Base-by-base conservation (phyloP, 163 green algal genomes). In the Scenedesmus sp. region DNA sequence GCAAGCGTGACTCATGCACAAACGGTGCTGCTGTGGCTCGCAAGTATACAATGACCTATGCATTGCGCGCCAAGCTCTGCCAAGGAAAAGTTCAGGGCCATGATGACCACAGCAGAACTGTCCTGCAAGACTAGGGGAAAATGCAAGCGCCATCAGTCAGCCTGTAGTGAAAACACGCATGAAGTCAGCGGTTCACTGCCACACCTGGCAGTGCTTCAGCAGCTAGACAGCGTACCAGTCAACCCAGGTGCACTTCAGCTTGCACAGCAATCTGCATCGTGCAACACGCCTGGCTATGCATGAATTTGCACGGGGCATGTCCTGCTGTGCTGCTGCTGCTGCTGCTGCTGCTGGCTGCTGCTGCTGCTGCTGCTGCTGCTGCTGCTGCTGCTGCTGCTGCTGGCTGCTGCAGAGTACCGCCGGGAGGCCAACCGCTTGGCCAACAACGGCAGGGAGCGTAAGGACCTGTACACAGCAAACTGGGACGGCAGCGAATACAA, bases 391-490 rank as follows among this genome's bases (percentile, higher is more conserved):
- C 40, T 12, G n/a, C n/a, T n/a, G n/a, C n/a, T n/a, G n/a, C n/a
- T n/a, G n/a, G n/a, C n/a, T n/a, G n/a, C n/a, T 68, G 44, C 90
- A 95, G 94, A 93, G 90, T 95, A 94, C 70, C 88, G 94, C 22
- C 81, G 87, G 2, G 72, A 83, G 30, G 94, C 94, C 33, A 96
- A 96, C 84, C 33, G 89, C 16, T 12, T 56, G 0, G 94, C 94
- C 1, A 96, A 96, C 91, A 96, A 96, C 61, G 94, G 94, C 53
- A 92, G 92, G 53, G 95, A 97, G 84, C 89, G 95, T 42, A 95
- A 96, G 59, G 95, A 97, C 84, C 80, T 97, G 22, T 97, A 97
- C 92, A 97, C 94, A 24, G 94, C 95, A 20, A 96, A 96, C 86
- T 97, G 95, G 94, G 94, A 94, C 24, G 95, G 95, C 44, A 90